Conservation (phyloP, 2,329 filamentous ascomycete genomes). For the Claviceps capensis region DNA sequence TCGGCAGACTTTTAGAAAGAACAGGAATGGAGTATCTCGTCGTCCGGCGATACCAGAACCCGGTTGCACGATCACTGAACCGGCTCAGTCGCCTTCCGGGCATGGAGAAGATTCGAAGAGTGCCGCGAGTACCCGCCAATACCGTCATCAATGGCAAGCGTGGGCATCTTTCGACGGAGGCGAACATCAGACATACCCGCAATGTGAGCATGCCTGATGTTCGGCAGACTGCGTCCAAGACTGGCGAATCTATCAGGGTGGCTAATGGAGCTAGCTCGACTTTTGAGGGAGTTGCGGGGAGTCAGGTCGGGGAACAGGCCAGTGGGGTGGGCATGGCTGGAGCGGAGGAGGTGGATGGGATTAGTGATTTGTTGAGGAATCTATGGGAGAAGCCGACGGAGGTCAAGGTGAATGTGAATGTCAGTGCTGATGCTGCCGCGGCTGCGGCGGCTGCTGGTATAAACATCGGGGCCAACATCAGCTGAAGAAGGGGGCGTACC, state of each 20-base stretch:
- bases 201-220: constrained; percentile 25
- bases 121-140: constrained; percentile 27
- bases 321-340: constrained; percentile 37
- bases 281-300: constrained; percentile 31
- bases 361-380: constrained; percentile 37
- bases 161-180: constrained; percentile 14
- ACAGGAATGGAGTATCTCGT: constrained; percentile 64
- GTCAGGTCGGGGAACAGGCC: constrained; percentile 25
- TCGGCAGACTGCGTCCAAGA: constrained; percentile 17
- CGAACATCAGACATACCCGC: constrained; percentile 21
- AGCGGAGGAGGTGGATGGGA: constrained; percentile 36
- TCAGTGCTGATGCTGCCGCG: no score
- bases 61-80: constrained; percentile 48
- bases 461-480: constrained; percentile 29
- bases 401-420: constrained; percentile 13
- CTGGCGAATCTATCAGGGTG: constrained; percentile 21
- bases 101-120: constrained; percentile 34
- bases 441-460: no score
- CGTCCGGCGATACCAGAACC: constrained; percentile 58
- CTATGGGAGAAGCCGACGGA: constrained; percentile 50
- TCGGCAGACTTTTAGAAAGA: constrained; percentile 51
- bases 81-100: constrained; percentile 33
- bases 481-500: constrained; percentile 5
- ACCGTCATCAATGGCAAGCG: constrained; percentile 26
- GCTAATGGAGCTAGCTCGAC: constrained; percentile 29